phyloP scores from a whole-genome alignment of 106 monocot genomes.

The Dendrobium catenatum region DNA sequence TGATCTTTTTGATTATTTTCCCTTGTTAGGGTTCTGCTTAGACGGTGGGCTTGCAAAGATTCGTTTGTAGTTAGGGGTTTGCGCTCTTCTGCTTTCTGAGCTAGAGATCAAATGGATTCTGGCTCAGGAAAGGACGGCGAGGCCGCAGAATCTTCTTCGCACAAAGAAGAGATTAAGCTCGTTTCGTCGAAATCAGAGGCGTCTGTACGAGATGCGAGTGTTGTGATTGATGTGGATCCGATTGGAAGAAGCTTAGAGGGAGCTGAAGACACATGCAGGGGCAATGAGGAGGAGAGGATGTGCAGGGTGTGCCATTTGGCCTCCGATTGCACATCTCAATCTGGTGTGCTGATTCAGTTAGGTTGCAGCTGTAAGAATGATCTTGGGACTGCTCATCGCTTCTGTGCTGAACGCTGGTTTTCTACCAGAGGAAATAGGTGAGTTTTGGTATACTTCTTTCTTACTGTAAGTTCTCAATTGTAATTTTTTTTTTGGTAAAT shows the following conservation, averaged over 20 bases:
- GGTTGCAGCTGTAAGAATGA: conserved; percentile 4
- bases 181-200: too few relatives aligned
- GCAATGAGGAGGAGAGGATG: background rate
- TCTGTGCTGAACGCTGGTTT: conserved; percentile 7
- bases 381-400: conserved; percentile 7
- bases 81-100: too few relatives aligned
- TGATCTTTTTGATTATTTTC: too few relatives aligned
- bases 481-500: too few relatives aligned
- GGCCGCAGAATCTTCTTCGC: too few relatives aligned
- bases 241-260: background rate
- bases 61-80: too few relatives aligned
- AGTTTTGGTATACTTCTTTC: background rate
- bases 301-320: conserved; percentile 5
- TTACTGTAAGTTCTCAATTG: too few relatives aligned
- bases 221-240: background rate
- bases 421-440: background rate
- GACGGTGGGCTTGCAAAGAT: too few relatives aligned
- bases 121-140: too few relatives aligned
- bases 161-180: too few relatives aligned
- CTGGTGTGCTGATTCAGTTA: background rate
- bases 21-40: too few relatives aligned
- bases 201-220: background rate
- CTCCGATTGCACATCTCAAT: background rate
- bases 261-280: background rate
- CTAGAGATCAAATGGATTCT: too few relatives aligned